Evolutionary conservation across 192 early-diverging fungal genomes (phyloP), one percentile per base, ranked within the genome.

Genomic region (Podila minutissima): DNA sequence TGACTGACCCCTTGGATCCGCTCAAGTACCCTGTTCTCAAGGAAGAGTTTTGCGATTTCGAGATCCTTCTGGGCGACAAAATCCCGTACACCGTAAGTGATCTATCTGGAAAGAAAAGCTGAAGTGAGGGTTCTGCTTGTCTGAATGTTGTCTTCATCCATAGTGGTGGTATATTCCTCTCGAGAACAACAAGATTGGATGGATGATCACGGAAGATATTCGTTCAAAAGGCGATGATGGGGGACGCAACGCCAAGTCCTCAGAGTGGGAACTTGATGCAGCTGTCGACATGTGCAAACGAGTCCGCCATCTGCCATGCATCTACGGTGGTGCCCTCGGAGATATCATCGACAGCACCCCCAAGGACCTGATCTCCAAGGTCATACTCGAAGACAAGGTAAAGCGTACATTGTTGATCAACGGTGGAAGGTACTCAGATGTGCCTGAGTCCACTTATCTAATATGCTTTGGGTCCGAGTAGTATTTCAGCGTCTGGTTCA

Each of bases 361-460:
- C 0, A 22, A 64, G 31, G 57, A 64, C 6, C 41, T 53, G 29
- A 71, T 71, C 0, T 70, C 74, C 11, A 77, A 77, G 28, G 64
- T 77, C 59, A 77, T 77, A 64, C 58, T 77, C 15, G 74, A 70
- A 28, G 74, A 77, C 48, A 77, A 77, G 68, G 74, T 75, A 65
- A 33, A 17, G 6, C 12, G 17, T 19, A 19, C 15, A 10, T 33
- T 66, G 15, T 51, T 31, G 1, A 22, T 26, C 19, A 17, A 19
- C 4, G 9, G 41, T 0, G 6, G 41, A 17, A 62, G 20, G 20
- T 11, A 37, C 10, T 37, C 35, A 0, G 10, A 37, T 37, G 41
- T 12, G 17, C n/a, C 35, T 12, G n/a, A 2, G 41, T n/a, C 13
- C 10, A 64, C 3, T 4, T 4, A 22, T 22, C n/a, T 41, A 51